A percentile compares a stretch with the other conserved stretches of the same genome.
phyloP scores from a whole-genome alignment of 768 basidiomycete species.

The Serendipita sp. region DNA sequence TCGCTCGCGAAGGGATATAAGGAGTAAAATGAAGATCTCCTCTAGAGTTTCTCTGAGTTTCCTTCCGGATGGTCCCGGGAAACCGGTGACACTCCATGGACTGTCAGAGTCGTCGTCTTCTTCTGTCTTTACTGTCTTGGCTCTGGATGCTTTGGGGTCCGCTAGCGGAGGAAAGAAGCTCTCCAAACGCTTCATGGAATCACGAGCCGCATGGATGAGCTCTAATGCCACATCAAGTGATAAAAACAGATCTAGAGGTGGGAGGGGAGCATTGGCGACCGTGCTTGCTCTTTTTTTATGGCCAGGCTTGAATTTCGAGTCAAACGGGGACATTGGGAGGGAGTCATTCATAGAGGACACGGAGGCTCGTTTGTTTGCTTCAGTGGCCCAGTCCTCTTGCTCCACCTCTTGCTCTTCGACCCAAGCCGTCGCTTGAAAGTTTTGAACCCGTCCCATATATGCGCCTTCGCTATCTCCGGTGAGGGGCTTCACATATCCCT shows the following conservation, averaged over 20 bases:
- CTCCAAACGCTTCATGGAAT: slow-evolving; percentile 81
- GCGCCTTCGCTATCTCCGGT: background rate
- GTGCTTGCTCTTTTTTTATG: background rate
- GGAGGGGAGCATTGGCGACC: background rate
- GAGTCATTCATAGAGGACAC: background rate
- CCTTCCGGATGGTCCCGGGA: slow-evolving; percentile 74
- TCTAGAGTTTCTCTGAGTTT: slow-evolving; percentile 87
- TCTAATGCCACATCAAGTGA: slow-evolving; percentile 84
- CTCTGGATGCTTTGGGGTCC: background rate
- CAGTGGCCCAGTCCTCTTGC: slow-evolving; percentile 6
- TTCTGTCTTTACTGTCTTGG: background rate
- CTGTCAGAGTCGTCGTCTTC: background rate
- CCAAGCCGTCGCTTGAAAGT: slow-evolving; percentile 10
- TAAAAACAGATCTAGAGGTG: slow-evolving; percentile 66
- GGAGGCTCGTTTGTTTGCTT: background rate
- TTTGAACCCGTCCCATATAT: background rate
- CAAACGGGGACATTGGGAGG: background rate
- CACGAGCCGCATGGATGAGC: slow-evolving; percentile 84
- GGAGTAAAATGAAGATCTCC: slow-evolving; percentile 75
- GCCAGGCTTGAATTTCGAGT: background rate
- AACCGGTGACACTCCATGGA: slow-evolving; percentile 26
- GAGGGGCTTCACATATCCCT: slow-evolving; percentile 6
- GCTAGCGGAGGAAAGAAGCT: slow-evolving; percentile 35
- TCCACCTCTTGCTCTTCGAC: slow-evolving; percentile 12
- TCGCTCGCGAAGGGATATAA: slow-evolving; percentile 57